Base-by-base conservation (phyloP, 2,329 filamentous ascomycete genomes). In the Colletotrichum paranaense region DNA sequence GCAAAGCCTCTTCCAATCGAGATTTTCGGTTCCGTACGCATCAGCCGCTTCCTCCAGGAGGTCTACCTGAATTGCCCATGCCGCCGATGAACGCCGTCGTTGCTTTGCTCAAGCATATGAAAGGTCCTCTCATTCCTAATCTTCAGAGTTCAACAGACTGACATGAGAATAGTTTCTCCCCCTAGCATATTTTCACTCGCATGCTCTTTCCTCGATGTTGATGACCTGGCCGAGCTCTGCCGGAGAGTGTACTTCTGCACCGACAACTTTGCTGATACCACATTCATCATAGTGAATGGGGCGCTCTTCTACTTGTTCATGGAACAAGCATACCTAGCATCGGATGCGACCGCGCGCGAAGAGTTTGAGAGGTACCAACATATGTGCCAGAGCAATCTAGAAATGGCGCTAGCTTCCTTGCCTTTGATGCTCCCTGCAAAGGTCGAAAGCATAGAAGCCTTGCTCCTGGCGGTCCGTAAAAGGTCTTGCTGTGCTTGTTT, bases 341-440 rank as follows among this genome's bases (percentile, higher is more conserved):
- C 78, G 5, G 83, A 84, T 56, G 76, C 78, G 4, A 76, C 73
- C 8, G 75, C 69, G 7, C 76, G 78, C 60, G 74, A 82, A 24
- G 80, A 85, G 67, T 84, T 85, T 60, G 79, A 81, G 49, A 76
- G 78, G 4, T 83, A 84, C 64, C 80, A 83, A 59, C 78, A 81
- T 49, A 78, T 85, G 71, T 87, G 86, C 72, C 84, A 84, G 55
- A 81, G 83, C 66, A 89, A 89, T 69, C 78, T 89, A 24, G 87
- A 89, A 77, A 88, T 86, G 12, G 84, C 84, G 4, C 79, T 89
- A 1, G 83, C 85, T 32, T 86, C 87, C 75, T 82, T 92, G 68
- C 87, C 88, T 14, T 81, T 92, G 28, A 85, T 92, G 75, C 82
- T 91, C 77, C 87, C 90, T 1, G 84, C 89, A 28, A 88, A 83